These are phyloP conservation scores for Casuarina equisetifolia DNA, from an alignment of 306 rosid species.

Conservation along the genomic window DNA sequence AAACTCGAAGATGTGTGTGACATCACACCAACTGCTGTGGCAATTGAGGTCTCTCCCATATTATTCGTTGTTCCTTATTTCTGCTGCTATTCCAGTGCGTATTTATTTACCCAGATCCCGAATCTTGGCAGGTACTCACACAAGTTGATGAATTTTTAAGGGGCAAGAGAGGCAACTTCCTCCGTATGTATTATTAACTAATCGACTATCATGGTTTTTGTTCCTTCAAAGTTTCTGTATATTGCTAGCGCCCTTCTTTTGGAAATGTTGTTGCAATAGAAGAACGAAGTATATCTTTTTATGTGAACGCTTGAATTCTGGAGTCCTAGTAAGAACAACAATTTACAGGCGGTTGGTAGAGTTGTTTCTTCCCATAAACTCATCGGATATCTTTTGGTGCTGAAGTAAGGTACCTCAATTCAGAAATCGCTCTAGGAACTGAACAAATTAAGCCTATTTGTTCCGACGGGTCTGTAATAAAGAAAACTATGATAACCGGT, in stretches of 20 bases:
- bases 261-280: not conserved
- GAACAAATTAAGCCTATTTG: no score
- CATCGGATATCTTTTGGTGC: not conserved
- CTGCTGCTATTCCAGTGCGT: not conserved
- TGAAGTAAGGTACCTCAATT: not conserved
- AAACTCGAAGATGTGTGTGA: slow-evolving; percentile 16
- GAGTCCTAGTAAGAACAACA: not conserved
- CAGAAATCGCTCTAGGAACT: not conserved
- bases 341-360: not conserved
- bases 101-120: not conserved
- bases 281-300: not conserved
- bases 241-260: not conserved
- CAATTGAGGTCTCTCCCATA: slow-evolving; percentile 22
- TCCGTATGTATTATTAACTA: not conserved
- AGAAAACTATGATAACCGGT: no score
- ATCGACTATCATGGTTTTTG: not conserved
- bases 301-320: not conserved
- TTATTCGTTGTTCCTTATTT: not conserved
- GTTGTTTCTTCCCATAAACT: not conserved
- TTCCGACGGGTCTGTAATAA: no score
- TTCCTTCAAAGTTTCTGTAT: not conserved
- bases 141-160: slow-evolving; percentile 21
- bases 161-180: not conserved
- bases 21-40: slow-evolving; percentile 20
- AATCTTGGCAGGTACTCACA: slow-evolving; percentile 19